Conservation (phyloP, 371 early-diverging fungal genomes). For the Cladochytrium tenue region DNA sequence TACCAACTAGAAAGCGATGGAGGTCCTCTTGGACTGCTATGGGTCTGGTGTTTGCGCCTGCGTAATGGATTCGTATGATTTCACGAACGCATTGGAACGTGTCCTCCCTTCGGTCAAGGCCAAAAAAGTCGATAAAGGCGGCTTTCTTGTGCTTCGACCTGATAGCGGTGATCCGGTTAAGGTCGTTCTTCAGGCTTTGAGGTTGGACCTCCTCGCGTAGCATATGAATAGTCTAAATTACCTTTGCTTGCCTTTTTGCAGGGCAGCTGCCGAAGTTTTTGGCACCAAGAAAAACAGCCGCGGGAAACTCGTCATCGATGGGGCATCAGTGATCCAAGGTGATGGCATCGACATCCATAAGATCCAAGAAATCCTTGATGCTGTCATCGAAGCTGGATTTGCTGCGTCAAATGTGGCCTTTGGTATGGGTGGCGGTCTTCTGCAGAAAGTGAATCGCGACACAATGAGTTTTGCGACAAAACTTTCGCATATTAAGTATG, state of each 20-base stretch:
- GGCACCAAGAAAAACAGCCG: constrained; percentile 65
- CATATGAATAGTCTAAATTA: background rate
- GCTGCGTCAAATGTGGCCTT: constrained; percentile 72
- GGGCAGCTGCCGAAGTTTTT: constrained; percentile 73
- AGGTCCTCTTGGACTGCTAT: constrained; percentile 59
- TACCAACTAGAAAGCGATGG: constrained; percentile 58
- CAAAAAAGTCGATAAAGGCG: constrained; percentile 62
- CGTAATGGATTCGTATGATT: constrained; percentile 75
- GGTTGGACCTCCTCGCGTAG: too few relatives aligned
- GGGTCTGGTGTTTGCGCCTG: constrained; percentile 75
- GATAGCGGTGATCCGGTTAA: constrained; percentile 80
- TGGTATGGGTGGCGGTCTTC: constrained; percentile 77
- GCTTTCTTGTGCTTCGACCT: constrained; percentile 76
- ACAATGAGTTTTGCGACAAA: constrained; percentile 84
- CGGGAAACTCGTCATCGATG: constrained; percentile 63
- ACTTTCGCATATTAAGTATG: constrained; percentile 61
- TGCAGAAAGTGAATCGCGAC: constrained; percentile 77
- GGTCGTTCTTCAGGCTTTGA: constrained; percentile 68
- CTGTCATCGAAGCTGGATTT: constrained; percentile 58
- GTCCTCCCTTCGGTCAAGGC: constrained; percentile 68
- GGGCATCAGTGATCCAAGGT: constrained; percentile 74
- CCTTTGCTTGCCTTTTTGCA: constrained; percentile 7
- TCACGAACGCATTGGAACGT: constrained; percentile 66
- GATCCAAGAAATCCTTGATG: constrained; percentile 55
- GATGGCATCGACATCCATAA: constrained; percentile 66